Evolutionary conservation across 2,329 filamentous ascomycete genomes (phyloP), one percentile per base, ranked within the genome.

Genomic region (Aschersonia sp.): DNA sequence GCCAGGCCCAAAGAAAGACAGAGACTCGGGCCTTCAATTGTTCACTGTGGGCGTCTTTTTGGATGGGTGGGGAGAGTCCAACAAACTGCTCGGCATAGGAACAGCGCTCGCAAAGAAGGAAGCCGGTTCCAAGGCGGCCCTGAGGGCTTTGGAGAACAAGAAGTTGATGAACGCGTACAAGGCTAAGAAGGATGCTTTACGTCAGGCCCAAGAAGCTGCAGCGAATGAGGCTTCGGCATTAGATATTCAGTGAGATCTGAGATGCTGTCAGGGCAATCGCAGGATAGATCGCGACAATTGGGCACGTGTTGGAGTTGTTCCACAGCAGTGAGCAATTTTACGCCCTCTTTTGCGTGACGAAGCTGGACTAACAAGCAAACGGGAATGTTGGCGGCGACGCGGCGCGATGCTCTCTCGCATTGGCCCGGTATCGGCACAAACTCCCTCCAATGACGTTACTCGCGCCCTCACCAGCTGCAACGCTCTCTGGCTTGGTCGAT

Each of bases 101-200:
- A 75, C 72, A 33, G 84, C 75, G 1, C 64, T 78, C 52, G 78
- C 73, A 47, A 87, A 87, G 64, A 78, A 75, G 49, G 81, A 86
- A 49, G 85, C 84, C 1, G 81, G 80, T 0, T 68, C 75, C 11
- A 79, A 75, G 53, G 85, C 85, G 1, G 85, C 85, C 1, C 63
- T 68, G 42, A 68, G 70, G 54, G 83, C 81, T 0, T 56, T 89
- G 58, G 67, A 72, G 42, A 81, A 87, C 57, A 81, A 79, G 60
- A 83, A 81, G 56, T 54, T 85, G 53, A 76, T 80, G 44, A 71
- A 70, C 52, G 57, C 62, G 30, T 73, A 72, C 40, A 56, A 60
- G 29, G 64, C 68, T 29, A 74, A 72, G 57, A 79, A 73, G 62
- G n/a, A n/a, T 42, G 40, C 40, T n/a, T 12, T 42, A n/a, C 7